Conservation (phyloP, 208 protist species). For the Willaertia magna region DNA sequence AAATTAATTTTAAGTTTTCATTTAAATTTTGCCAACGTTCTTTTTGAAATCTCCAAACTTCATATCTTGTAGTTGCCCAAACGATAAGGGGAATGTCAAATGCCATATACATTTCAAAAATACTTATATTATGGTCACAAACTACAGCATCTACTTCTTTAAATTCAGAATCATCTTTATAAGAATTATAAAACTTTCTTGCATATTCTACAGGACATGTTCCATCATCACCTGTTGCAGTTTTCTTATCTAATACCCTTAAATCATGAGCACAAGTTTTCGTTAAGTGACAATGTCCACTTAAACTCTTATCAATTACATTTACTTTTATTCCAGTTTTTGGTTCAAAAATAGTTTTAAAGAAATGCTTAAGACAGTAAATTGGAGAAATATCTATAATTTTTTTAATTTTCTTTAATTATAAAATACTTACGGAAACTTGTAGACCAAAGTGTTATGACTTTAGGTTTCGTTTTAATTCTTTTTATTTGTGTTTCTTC, state of each 20-base stretch:
- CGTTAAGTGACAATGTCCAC: neutral
- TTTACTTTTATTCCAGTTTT: conserved; percentile 1
- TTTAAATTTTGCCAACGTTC: neutral
- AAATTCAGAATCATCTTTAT: neutral
- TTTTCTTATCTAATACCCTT: neutral
- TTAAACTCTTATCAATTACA: conserved; percentile 16
- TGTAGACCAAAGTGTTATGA: neutral
- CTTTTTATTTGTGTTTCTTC: too few relatives aligned
- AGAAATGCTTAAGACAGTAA: neutral
- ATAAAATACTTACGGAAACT: neutral
- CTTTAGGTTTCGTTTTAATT: neutral
- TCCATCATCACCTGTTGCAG: neutral
- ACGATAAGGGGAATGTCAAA: conserved; percentile 24
- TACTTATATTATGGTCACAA: conserved; percentile 3
- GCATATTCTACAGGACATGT: neutral
- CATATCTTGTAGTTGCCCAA: conserved; percentile 23
- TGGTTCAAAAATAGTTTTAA: neutral
- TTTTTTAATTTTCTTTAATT: too few relatives aligned
- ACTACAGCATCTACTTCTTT: neutral
- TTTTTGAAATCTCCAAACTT: conserved; percentile 10
- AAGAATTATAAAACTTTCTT: neutral
- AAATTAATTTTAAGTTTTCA: neutral
- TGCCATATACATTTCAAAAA: conserved; percentile 22
- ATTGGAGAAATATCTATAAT: neutral
- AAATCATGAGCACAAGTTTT: conserved; percentile 7